phyloP scores from a whole-genome alignment of 106 monocot genomes.

The Dioscorea alata region DNA sequence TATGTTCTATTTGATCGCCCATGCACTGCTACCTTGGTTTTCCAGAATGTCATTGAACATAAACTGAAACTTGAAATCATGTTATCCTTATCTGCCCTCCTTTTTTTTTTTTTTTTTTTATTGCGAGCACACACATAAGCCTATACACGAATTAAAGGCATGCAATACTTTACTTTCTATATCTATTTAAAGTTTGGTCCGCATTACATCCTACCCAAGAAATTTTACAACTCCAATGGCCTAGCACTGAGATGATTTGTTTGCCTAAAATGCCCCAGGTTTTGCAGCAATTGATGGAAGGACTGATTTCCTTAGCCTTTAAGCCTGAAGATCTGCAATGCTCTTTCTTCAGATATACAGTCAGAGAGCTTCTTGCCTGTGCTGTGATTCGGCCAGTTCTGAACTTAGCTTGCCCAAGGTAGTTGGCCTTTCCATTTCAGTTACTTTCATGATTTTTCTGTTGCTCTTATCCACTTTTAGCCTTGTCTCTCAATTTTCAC shows the following conservation, averaged over 20 bases:
- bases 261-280: slow-evolving; percentile 40
- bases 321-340: slow-evolving; percentile 78
- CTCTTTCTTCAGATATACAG: slow-evolving; percentile 63
- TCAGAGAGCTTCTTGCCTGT: slow-evolving; percentile 94
- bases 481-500: slow-evolving; percentile 12
- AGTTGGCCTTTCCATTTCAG: slow-evolving; percentile 5
- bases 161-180: too few species aligned
- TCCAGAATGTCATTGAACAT: too few species aligned
- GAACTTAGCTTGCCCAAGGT: slow-evolving; percentile 92
- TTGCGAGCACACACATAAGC: too few species aligned
- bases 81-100: too few species aligned
- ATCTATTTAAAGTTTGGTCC: too few species aligned
- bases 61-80: too few species aligned
- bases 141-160: too few species aligned
- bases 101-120: too few species aligned
- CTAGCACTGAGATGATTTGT: not conserved
- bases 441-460: slow-evolving; percentile 6
- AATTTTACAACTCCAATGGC: not conserved
- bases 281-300: slow-evolving; percentile 67
- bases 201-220: too few species aligned
- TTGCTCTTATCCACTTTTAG: slow-evolving; percentile 20
- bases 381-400: slow-evolving; percentile 75
- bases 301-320: slow-evolving; percentile 57
- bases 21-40: too few species aligned
- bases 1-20: too few species aligned